These are phyloP conservation scores for Aspergillus fumigatus DNA, from an alignment of 2,329 filamentous ascomycete species.

Conservation along the genomic window DNA sequence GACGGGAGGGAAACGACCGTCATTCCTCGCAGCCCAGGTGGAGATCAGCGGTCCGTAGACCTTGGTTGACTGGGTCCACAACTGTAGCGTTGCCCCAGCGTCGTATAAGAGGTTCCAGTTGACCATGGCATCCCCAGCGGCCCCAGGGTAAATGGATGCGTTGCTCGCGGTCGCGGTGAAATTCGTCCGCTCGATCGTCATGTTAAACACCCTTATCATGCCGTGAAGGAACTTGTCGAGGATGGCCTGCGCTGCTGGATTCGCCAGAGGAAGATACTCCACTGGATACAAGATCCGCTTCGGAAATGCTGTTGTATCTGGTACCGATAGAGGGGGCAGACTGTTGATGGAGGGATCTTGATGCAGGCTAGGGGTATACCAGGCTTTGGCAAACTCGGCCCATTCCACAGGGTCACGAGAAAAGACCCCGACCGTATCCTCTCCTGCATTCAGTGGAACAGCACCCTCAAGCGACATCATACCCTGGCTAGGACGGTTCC, in stretches of 20 bases:
- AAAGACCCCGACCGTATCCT: slow-evolving; percentile 45
- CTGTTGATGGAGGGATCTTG: slow-evolving; percentile 5
- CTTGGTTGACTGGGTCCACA: slow-evolving; percentile 6
- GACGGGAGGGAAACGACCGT: slow-evolving; percentile 9
- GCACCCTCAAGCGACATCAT: slow-evolving; percentile 40
- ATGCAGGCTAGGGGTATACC: slow-evolving; percentile 8
- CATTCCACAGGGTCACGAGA: slow-evolving; percentile 22
- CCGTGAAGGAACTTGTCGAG: slow-evolving; percentile 4
- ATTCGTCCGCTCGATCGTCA: slow-evolving; percentile 21
- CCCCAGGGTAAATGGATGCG: slow-evolving; percentile 4
- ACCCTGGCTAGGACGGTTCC: slow-evolving; percentile 42
- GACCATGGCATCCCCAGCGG: background rate
- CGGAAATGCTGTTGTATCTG: slow-evolving; percentile 8
- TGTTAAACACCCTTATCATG: slow-evolving; percentile 17
- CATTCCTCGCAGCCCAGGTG: slow-evolving; percentile 1
- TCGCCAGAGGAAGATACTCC: slow-evolving; percentile 17
- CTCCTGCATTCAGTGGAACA: slow-evolving; percentile 36
- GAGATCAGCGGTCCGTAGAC: slow-evolving; percentile 5
- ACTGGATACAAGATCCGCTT: slow-evolving; percentile 12
- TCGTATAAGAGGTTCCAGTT: slow-evolving; percentile 4
- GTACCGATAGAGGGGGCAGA: background rate
- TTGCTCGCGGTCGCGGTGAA: slow-evolving; percentile 9
- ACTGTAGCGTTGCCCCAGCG: background rate
- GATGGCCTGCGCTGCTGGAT: slow-evolving; percentile 15
- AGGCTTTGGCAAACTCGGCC: slow-evolving; percentile 9